Conservation (phyloP, 192 early-diverging fungal species). For the Podochytrium sp. region DNA sequence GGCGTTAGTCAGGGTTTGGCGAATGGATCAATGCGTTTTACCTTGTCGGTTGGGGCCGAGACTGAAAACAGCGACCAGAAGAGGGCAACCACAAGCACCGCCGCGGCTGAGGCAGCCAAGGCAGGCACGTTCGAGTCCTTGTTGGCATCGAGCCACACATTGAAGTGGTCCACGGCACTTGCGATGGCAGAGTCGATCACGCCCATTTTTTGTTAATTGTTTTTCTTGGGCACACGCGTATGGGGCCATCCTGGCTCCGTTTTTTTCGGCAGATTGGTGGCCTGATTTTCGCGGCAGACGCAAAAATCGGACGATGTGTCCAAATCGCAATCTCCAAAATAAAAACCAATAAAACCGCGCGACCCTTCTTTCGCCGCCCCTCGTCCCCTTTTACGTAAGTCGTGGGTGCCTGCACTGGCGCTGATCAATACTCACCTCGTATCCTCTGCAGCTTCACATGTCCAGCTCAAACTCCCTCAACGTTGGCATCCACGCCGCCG, state of each 20-base stretch:
- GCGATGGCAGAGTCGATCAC: conserved; percentile 23
- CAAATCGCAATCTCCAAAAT: no score
- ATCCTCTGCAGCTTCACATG: no score
- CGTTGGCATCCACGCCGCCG: conserved; percentile 55
- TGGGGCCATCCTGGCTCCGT: neutral
- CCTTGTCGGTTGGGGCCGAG: neutral
- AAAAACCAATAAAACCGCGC: no score
- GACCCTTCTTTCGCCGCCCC: no score
- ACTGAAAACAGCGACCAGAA: conserved; percentile 17
- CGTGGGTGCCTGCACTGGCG: no score
- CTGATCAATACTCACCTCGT: no score
- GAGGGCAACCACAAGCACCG: conserved; percentile 15
- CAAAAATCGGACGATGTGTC: neutral
- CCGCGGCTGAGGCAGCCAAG: conserved; percentile 17
- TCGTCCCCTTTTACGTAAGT: no score
- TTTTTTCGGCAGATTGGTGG: neutral
- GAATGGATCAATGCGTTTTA: neutral
- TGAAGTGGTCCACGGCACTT: neutral
- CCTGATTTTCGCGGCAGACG: no score
- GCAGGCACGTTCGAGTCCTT: conserved; percentile 7
- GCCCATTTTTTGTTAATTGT: conserved; percentile 9
- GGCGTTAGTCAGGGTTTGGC: neutral
- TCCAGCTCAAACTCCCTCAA: conserved; percentile 29
- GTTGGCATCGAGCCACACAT: neutral
- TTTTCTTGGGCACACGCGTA: neutral